These are phyloP conservation scores for Pyrenophora seminiperda DNA, from an alignment of 2,329 filamentous ascomycete species.

Conservation along the genomic window DNA sequence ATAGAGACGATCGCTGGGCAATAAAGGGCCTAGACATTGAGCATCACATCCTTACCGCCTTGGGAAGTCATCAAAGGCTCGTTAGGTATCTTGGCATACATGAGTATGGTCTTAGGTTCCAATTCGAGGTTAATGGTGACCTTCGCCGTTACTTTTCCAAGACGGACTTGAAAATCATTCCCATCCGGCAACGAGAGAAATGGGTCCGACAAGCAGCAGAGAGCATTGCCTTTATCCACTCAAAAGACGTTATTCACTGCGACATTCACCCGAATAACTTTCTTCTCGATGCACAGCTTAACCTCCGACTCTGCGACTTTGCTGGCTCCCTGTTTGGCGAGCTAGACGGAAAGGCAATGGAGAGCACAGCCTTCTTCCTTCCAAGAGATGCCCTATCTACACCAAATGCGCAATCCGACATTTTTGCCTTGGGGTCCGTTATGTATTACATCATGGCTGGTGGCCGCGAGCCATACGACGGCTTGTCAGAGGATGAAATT, in stretches of 20 bases:
- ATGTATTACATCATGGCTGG: conserved; percentile 47
- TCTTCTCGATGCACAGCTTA: conserved; percentile 43
- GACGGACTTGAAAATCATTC: conserved; percentile 8
- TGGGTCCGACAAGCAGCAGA: conserved; percentile 26
- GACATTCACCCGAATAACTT: conserved; percentile 51
- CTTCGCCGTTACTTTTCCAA: conserved; percentile 16
- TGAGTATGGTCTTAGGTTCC: conserved; percentile 18
- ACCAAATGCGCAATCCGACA: conserved; percentile 35
- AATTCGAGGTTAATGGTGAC: conserved; percentile 18
- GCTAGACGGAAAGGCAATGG: conserved; percentile 30
- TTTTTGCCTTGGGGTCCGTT: conserved; percentile 46
- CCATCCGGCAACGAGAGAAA: conserved; percentile 11
- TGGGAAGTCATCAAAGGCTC: conserved; percentile 19
- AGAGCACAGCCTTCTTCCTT: conserved; percentile 26
- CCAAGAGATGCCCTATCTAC: conserved; percentile 16
- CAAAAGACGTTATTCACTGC: conserved; percentile 48
- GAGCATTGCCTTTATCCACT: conserved; percentile 46
- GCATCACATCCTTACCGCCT: conserved; percentile 16
- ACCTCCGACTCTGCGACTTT: conserved; percentile 49
- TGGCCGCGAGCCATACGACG: conserved; percentile 37
- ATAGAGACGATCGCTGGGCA: conserved; percentile 17
- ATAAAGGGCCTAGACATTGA: conserved; percentile 18
- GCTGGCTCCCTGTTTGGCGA: conserved; percentile 41
- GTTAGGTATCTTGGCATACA: conserved; percentile 17
- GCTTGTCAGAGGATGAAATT: conserved; percentile 38